Percentiles rank a stretch among this genome's conserved stretches.
Evolutionary conservation across 306 rosid species (phyloP).

Genomic region (Lithocarpus polystachyus): DNA sequence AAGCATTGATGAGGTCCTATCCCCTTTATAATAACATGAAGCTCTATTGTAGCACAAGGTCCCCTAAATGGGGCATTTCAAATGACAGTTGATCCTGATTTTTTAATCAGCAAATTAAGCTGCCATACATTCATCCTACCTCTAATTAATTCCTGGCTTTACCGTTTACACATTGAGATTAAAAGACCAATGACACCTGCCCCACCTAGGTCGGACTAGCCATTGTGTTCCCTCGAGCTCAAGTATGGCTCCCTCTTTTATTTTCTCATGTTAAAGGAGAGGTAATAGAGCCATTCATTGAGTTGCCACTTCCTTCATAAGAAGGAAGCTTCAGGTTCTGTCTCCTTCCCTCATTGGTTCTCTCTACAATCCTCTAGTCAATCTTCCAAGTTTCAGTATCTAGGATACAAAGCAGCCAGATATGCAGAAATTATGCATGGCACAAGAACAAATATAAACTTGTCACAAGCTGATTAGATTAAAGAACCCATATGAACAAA

Average conservation of each 20-base stretch:
- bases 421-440: neutral
- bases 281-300: neutral
- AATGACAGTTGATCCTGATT: neutral
- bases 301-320: neutral
- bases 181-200: neutral
- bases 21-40: neutral
- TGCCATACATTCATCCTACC: neutral
- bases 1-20: neutral
- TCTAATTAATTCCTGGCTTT: neutral
- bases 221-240: neutral
- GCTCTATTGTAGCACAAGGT: neutral
- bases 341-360: constrained; percentile 1
- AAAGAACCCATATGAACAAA: constrained; percentile 28
- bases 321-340: constrained; percentile 5
- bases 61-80: neutral
- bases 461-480: constrained; percentile 1
- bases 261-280: neutral
- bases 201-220: neutral
- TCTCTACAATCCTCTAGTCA: neutral
- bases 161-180: neutral
- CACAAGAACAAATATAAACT: neutral
- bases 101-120: neutral
- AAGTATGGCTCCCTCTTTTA: neutral
- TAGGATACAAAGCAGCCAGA: neutral
- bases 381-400: constrained; percentile 2